Base-by-base conservation (phyloP, 2,329 filamentous ascomycete species). In the Pseudogymnoascus pannorum region DNA sequence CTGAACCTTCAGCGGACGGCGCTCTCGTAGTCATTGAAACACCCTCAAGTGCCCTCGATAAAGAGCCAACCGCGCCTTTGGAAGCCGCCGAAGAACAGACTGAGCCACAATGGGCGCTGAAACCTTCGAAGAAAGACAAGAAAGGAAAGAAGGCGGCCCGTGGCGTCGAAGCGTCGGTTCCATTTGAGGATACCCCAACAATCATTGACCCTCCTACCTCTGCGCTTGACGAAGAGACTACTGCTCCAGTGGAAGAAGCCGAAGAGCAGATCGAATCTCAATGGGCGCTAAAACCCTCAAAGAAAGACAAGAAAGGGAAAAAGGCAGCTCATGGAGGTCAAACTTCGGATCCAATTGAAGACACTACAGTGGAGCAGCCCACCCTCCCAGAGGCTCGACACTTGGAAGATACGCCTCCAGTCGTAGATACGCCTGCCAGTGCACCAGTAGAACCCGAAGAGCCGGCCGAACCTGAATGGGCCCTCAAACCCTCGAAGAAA, bases 141-240 rank as follows among this genome's bases (percentile, higher is more conserved):
- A 68, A 71, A 61, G 65, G 71, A 7, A 79, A 78, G 69, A 77
- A 78, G 68, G 64, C 44, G 29, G 44, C 4, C 44, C 22, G 12
- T 7, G n/a, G n/a, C 22, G 22, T 16, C 16, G 18, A 9, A 11
- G 31, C 24, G 8, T 12, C 31, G 9, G 20, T 12, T 16, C 31
- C 20, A 8, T 59, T 58, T 16, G 24, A 38, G n/a, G 54, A 58
- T 38, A 24, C 54, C 14, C 9, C 35, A 14, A 16, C 29, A n/a
- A 24, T 36, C 31, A 16, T 35, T 14, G 29, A 33, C n/a, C 26
- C 31, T 7, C 31, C 54, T 58, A n/a, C n/a, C n/a, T 8, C 29
- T 16, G 11, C 11, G 12, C 9, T 24, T 38, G 54, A 36, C 20
- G 22, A 29, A 14, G 44, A 51, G 24, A 22, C 44, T 11, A 26